A percentile compares a stretch with the other conserved stretches of the same genome.
phyloP scores from a whole-genome alignment of 2,329 filamentous ascomycete species.

The Ophiocordyceps australis region DNA sequence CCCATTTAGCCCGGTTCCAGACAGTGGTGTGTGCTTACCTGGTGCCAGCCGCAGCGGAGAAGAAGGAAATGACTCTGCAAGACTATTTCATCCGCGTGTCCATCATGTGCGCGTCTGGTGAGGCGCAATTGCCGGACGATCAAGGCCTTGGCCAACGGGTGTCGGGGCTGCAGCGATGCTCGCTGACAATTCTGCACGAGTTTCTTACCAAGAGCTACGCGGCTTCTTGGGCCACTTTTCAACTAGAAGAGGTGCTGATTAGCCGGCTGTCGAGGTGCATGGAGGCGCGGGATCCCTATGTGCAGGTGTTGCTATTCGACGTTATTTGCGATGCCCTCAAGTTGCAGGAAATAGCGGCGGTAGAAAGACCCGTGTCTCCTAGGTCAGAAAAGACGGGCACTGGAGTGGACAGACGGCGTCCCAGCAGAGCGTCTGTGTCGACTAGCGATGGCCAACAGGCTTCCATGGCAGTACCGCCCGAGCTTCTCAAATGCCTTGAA shows the following conservation, averaged over 20 bases:
- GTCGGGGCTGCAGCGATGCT: constrained; percentile 51
- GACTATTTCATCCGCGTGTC: constrained; percentile 50
- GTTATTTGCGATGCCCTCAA: constrained; percentile 60
- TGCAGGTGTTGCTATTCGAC: constrained; percentile 64
- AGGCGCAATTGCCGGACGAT: constrained; percentile 5
- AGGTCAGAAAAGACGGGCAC: constrained; percentile 26
- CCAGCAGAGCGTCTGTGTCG: constrained; percentile 18
- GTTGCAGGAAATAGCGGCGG: constrained; percentile 28
- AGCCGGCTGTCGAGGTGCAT: constrained; percentile 46
- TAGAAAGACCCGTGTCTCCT: constrained; percentile 23
- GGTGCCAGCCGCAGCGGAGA: constrained; percentile 27
- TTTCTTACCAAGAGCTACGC: constrained; percentile 49
- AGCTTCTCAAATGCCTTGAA: constrained; percentile 70
- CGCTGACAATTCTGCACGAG: constrained; percentile 51
- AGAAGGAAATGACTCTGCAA: constrained; percentile 42
- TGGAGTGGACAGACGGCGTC: constrained; percentile 21
- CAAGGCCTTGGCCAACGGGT: constrained; percentile 21
- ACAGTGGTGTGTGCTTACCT: too few species aligned
- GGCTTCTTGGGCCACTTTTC: constrained; percentile 36
- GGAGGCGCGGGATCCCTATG: constrained; percentile 42
- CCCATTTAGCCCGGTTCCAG: constrained; percentile 6
- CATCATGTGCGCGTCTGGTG: constrained; percentile 35
- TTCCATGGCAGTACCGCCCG: constrained; percentile 35
- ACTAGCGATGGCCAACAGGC: constrained; percentile 8
- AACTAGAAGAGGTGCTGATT: constrained; percentile 54